Conservation (phyloP, 2,329 filamentous ascomycete species). For the Fusarium tuaranense region DNA sequence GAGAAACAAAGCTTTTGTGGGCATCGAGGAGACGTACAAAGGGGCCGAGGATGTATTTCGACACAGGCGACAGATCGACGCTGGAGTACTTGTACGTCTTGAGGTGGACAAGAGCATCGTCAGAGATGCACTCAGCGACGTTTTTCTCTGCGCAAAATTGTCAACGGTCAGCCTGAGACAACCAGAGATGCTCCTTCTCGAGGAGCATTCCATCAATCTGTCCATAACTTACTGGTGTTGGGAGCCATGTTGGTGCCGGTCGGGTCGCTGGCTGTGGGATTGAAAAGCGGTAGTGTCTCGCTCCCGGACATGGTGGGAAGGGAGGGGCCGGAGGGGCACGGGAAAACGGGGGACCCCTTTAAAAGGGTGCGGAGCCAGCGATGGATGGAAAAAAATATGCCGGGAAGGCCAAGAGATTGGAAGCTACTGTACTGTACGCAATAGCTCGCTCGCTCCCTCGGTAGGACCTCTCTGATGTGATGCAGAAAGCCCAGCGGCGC, state of each 20-base stretch:
- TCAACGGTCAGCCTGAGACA: constrained; percentile 2
- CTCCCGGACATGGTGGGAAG: constrained; percentile 46
- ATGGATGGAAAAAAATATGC: constrained; percentile 24
- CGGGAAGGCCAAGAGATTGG: constrained; percentile 13
- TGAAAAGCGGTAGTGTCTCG: constrained; percentile 50
- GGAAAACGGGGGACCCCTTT: constrained; percentile 38
- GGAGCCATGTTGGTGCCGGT: constrained; percentile 49
- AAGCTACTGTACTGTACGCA: constrained; percentile 1
- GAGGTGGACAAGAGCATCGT: constrained; percentile 90
- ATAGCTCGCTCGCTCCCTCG: constrained; percentile 20
- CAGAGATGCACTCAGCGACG: constrained; percentile 81
- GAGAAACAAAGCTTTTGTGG: constrained; percentile 7
- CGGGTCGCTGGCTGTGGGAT: constrained; percentile 42
- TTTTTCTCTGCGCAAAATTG: constrained; percentile 56
- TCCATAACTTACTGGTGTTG: constrained; percentile 47
- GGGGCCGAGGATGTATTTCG: constrained; percentile 91
- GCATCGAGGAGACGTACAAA: constrained; percentile 75
- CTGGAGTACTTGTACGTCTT: constrained; percentile 98
- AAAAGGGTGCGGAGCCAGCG: constrained; percentile 18
- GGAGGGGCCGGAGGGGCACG: constrained; percentile 41
- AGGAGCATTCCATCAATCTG: neutral
- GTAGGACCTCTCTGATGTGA: neutral
- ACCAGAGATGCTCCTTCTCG: neutral
- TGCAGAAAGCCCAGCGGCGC: constrained; percentile 16
- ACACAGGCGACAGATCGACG: constrained; percentile 95